Percentiles rank a stretch among this genome's conserved stretches.
These are phyloP conservation scores for Calonectria multiphialidica DNA, from an alignment of 2,329 filamentous ascomycete genomes.

Conservation along the genomic window DNA sequence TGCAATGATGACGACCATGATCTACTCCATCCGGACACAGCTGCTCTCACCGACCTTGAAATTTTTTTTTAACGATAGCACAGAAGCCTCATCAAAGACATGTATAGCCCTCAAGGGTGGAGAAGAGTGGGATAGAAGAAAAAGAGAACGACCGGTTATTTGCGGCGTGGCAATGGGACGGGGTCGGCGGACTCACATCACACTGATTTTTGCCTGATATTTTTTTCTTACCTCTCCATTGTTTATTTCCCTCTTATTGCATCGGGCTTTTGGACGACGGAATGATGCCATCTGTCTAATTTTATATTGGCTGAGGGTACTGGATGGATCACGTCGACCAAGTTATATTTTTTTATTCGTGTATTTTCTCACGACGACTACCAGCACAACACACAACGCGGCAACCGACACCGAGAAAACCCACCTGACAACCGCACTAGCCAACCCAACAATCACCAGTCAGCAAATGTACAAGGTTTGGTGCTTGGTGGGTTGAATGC, in stretches of 20 bases:
- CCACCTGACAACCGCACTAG: slow-evolving; percentile 12
- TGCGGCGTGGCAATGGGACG: background rate
- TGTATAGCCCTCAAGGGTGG: background rate
- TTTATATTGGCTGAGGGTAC: slow-evolving; percentile 4
- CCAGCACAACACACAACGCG: background rate
- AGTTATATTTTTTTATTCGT: background rate
- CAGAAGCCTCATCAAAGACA: background rate
- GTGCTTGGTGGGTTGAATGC: background rate
- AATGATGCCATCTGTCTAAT: slow-evolving; percentile 6
- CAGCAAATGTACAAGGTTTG: background rate
- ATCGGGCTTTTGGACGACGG: background rate
- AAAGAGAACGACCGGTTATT: slow-evolving; percentile 6
- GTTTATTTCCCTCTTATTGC: background rate
- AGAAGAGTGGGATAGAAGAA: slow-evolving; percentile 5
- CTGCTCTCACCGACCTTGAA: background rate
- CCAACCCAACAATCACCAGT: background rate
- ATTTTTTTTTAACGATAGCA: background rate
- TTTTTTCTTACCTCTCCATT: background rate
- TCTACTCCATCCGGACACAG: slow-evolving; percentile 9
- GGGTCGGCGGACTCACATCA: slow-evolving; percentile 3
- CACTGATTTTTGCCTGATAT: background rate
- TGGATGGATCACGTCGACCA: slow-evolving; percentile 12
- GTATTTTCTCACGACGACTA: slow-evolving; percentile 16
- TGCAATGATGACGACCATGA: slow-evolving; percentile 49
- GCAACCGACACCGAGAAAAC: background rate